Conservation (phyloP, 192 early-diverging fungal species). For the Ambispora gerdemannii region DNA sequence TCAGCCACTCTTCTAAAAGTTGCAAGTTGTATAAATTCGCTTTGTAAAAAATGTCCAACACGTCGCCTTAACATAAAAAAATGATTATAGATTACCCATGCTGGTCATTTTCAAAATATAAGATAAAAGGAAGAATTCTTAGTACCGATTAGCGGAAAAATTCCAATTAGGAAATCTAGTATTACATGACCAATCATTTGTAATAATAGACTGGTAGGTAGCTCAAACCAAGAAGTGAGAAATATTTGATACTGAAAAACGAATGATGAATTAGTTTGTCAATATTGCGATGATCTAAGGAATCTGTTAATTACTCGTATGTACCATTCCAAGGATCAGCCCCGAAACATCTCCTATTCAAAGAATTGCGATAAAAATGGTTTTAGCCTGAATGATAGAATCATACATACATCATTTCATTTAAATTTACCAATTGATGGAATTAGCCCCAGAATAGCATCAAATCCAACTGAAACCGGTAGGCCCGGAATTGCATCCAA, state of each 20-base stretch:
- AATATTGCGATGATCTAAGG: too few species aligned
- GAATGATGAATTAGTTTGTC: neutral
- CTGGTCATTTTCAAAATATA: neutral
- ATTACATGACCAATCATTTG: conserved; percentile 2
- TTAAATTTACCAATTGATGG: conserved; percentile 5
- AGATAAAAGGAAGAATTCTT: neutral
- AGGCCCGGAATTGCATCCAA: conserved; percentile 7
- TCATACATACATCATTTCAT: neutral
- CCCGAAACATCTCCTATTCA: conserved; percentile 14
- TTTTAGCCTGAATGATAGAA: neutral
- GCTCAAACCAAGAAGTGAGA: neutral
- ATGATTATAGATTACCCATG: neutral
- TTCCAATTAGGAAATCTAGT: conserved; percentile 9
- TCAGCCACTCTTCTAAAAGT: conserved; percentile 5
- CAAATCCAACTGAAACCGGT: conserved; percentile 1
- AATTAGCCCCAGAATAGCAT: conserved; percentile 2
- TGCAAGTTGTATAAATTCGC: conserved; percentile 17
- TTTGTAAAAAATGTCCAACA: conserved; percentile 16
- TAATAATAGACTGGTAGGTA: neutral
- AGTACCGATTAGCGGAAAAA: conserved; percentile 1
- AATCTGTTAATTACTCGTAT: neutral
- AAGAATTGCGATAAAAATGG: neutral
- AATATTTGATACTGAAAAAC: conserved; percentile 6
- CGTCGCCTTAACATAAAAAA: neutral
- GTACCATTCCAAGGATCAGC: neutral